Percentiles rank a stretch among this genome's conserved stretches.
Evolutionary conservation across 305 asterid genomes (phyloP).

Genomic region (Andrographis paniculata): DNA sequence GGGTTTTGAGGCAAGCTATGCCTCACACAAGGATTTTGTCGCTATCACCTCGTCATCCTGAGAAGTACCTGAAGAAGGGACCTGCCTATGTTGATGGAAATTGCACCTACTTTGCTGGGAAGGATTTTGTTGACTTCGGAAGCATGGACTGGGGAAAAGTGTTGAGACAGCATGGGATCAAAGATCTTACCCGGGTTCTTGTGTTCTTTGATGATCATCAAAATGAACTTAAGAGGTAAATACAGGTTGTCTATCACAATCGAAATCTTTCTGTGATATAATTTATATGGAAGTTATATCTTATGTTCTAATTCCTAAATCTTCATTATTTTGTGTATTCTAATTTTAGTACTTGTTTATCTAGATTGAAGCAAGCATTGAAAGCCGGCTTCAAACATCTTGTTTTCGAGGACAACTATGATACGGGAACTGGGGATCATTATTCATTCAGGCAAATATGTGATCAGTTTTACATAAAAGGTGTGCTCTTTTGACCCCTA

Average conservation of each 20-base stretch:
- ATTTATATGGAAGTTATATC: background rate
- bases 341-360: slow-evolving; percentile 17
- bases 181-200: slow-evolving; percentile 56
- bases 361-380: slow-evolving; percentile 84
- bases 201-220: slow-evolving; percentile 98
- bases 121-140: slow-evolving; percentile 91
- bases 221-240: slow-evolving; percentile 84
- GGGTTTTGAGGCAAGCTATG: slow-evolving; percentile 96
- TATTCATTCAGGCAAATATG: slow-evolving; percentile 94
- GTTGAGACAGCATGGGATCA: slow-evolving; percentile 58
- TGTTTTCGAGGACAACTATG: slow-evolving; percentile 91
- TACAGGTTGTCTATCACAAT: background rate
- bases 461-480: slow-evolving; percentile 73
- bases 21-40: slow-evolving; percentile 73
- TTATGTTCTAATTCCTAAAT: background rate
- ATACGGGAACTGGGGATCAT: slow-evolving; percentile 96
- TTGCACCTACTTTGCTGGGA: slow-evolving; percentile 92
- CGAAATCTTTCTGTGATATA: background rate
- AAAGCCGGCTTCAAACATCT: slow-evolving; percentile 93
- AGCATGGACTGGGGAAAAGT: slow-evolving; percentile 80
- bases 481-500: slow-evolving; percentile 27
- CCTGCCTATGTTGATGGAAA: slow-evolving; percentile 92
- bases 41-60: slow-evolving; percentile 88
- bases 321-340: slow-evolving; percentile 6
- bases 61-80: slow-evolving; percentile 85